Percentiles rank a stretch among this genome's conserved stretches.
These are phyloP conservation scores for Cordyceps farinosa DNA, from an alignment of 2,329 filamentous ascomycete species.

Conservation along the genomic window DNA sequence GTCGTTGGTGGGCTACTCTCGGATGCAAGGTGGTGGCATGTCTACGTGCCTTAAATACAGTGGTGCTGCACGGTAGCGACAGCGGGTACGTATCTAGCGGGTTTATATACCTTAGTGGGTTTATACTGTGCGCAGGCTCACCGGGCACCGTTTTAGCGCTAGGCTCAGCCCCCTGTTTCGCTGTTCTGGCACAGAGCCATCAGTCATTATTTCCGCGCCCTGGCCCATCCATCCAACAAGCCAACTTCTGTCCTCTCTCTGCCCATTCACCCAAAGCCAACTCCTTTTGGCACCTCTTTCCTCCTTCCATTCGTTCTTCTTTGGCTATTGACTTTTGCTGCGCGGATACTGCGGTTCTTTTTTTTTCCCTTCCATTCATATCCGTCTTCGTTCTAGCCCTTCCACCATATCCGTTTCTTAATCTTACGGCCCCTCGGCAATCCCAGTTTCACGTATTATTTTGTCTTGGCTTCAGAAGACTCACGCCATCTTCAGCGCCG, in stretches of 20 bases:
- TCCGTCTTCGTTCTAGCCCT: neutral
- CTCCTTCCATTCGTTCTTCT: conserved; percentile 5
- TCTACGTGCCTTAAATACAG: too few relatives aligned
- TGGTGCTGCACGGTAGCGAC: too few relatives aligned
- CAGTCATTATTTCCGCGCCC: conserved; percentile 1
- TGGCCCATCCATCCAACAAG: neutral
- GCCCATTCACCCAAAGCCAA: neutral
- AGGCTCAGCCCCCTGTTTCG: conserved; percentile 3
- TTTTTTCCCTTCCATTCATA: neutral
- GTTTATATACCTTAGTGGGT: neutral
- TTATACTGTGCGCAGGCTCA: neutral
- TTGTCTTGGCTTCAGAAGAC: neutral
- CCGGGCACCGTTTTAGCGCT: conserved; percentile 9
- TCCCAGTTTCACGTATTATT: conserved; percentile 1
- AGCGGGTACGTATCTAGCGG: too few relatives aligned
- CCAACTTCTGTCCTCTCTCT: conserved; percentile 15
- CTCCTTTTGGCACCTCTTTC: neutral
- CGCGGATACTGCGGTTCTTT: neutral
- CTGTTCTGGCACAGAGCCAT: neutral
- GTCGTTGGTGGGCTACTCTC: too few relatives aligned
- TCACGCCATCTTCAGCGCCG: neutral
- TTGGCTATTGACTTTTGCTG: neutral
- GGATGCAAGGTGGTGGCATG: too few relatives aligned
- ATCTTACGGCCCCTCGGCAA: neutral
- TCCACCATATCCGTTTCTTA: neutral